Evolutionary conservation across 2,329 filamentous ascomycete genomes (phyloP).

Genomic region (Colletotrichum sp.): DNA sequence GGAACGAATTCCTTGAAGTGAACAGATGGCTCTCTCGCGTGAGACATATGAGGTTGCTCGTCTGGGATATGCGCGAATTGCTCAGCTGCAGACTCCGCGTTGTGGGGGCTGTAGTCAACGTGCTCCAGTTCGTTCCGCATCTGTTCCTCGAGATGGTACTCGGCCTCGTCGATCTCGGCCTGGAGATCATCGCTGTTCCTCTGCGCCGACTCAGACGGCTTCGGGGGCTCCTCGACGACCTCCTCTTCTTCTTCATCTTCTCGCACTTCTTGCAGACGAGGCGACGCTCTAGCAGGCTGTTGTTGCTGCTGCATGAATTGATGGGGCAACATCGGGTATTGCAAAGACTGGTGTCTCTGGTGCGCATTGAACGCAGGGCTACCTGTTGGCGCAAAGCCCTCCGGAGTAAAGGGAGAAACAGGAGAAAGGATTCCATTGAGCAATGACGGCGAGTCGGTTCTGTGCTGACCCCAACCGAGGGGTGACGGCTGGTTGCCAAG

Average conservation of each 20-base stretch:
- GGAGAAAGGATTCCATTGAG: slow-evolving; percentile 66
- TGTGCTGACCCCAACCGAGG: slow-evolving; percentile 62
- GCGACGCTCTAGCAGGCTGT: slow-evolving; percentile 60
- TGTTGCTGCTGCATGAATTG: slow-evolving; percentile 49
- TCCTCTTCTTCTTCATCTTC: slow-evolving; percentile 79
- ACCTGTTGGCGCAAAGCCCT: slow-evolving; percentile 48
- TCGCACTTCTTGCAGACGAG: slow-evolving; percentile 72
- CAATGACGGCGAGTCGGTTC: slow-evolving; percentile 69
- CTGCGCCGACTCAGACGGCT: slow-evolving; percentile 55
- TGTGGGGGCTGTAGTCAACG: slow-evolving; percentile 74
- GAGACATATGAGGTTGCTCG: slow-evolving; percentile 28
- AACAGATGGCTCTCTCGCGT: slow-evolving; percentile 49
- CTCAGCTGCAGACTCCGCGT: slow-evolving; percentile 36
- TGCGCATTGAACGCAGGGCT: slow-evolving; percentile 51
- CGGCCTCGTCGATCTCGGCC: slow-evolving; percentile 82
- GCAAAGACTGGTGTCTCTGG: slow-evolving; percentile 64
- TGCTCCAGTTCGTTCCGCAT: slow-evolving; percentile 81
- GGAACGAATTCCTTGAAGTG: slow-evolving; percentile 38
- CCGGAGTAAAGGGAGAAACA: slow-evolving; percentile 64
- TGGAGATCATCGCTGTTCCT: slow-evolving; percentile 73
- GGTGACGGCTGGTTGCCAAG: slow-evolving; percentile 68
- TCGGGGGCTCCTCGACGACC: slow-evolving; percentile 51
- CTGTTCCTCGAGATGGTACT: slow-evolving; percentile 83
- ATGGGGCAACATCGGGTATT: slow-evolving; percentile 61
- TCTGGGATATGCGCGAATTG: background rate